Base-by-base conservation (phyloP, 2,329 filamentous ascomycete genomes). In the Pochonia chlamydosporia region DNA sequence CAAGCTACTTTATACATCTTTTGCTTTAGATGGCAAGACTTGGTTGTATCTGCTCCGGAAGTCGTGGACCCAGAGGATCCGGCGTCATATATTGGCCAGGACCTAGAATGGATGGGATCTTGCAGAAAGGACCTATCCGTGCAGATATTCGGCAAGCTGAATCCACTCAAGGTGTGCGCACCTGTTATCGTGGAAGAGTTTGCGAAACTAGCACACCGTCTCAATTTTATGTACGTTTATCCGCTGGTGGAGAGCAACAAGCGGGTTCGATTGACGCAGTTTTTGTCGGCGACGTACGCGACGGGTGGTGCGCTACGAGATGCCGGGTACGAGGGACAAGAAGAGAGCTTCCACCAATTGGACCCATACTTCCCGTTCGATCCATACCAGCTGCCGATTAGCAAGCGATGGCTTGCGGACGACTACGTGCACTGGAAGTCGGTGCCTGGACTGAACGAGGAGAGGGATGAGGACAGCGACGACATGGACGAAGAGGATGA, bases 311-410 rank as follows among this genome's bases (percentile, higher is more conserved):
- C 71, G 1, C 69, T 79, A 28, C 75, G 75, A 51, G 80, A 81
- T 55, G 63, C 66, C 10, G 66, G 67, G 3, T 63, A 63, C 44
- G 67, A 69, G 33, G 63, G 68, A 13, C 78, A 83, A 46, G 86
- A 87, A 49, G 89, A 96, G 55, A 82, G 84, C 52, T 85, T 82
- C 59, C 84, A 92, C 59, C 85, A 96, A 65, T 77, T 99, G 2
- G 91, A 97, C 56, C 87, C 90, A 0, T 96, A 95, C 64, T 99
- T 97, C 60, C 93, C 93, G 0, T 99, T 99, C 60, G 93, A 99
- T 62, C 95, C 95, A 3, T 99, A 97, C 65, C 86, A 92, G 59
- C 73, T 99, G 43, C 91, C 91, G 1, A 74, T 82, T 55, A 96
- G 91, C 64, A 89, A 87, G 66, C 78, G 82, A 49, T 97, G 93